A percentile compares a stretch with the other conserved stretches of the same genome.
Conservation (phyloP, 768 basidiomycete species). For the Hirschioporus abietinus region DNA sequence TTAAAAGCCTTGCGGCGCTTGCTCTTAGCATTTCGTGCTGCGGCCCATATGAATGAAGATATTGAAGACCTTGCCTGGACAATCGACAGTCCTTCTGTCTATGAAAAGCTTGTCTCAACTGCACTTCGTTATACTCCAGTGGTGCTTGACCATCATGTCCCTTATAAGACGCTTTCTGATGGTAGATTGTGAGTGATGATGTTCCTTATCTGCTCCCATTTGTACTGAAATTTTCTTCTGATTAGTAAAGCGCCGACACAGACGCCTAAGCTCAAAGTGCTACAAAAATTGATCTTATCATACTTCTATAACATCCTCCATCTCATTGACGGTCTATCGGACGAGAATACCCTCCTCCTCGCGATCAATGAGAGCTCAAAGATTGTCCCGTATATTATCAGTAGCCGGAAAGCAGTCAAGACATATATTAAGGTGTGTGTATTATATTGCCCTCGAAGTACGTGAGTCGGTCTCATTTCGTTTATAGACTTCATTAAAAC, state of each 20-base stretch:
- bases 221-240: neutral
- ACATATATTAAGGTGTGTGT: constrained; percentile 72
- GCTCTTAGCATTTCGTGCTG: constrained; percentile 86
- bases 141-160: constrained; percentile 80
- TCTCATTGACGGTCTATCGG: constrained; percentile 69
- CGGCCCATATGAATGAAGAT: constrained; percentile 86
- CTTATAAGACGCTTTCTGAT: constrained; percentile 73
- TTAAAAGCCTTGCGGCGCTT: constrained; percentile 78
- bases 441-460: neutral
- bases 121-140: constrained; percentile 88
- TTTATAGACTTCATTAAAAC: constrained; percentile 66
- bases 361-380: constrained; percentile 84
- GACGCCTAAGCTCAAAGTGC: constrained; percentile 71
- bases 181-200: constrained; percentile 73
- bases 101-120: constrained; percentile 86
- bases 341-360: constrained; percentile 57
- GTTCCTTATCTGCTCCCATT: neutral
- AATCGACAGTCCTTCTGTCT: constrained; percentile 85
- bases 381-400: constrained; percentile 82
- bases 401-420: constrained; percentile 80
- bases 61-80: constrained; percentile 75
- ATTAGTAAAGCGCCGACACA: constrained; percentile 79
- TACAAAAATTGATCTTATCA: constrained; percentile 84
- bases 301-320: constrained; percentile 86
- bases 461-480: constrained; percentile 1